Base-by-base conservation (phyloP, 768 basidiomycete genomes). In the Vararia minispora region DNA sequence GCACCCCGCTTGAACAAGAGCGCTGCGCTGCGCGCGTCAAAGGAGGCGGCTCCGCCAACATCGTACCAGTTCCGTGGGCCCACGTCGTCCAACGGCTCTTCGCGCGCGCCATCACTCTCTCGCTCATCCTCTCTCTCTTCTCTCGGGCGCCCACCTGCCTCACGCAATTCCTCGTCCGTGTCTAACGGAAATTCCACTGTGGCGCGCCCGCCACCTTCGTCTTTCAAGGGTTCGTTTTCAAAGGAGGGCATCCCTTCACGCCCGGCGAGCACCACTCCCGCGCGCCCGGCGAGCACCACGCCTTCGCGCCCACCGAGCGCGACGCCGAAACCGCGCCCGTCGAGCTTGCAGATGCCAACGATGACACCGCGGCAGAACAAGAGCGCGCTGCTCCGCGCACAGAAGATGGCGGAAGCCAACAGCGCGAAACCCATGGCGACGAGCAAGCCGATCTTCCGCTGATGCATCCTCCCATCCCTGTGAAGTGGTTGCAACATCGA, bases 361-460 rank as follows among this genome's bases (percentile, higher is more conserved):
- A 82, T 87, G 42, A 56, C 58, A 7, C 87, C 86, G 6, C 66
- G 81, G 38, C 71, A 65, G 44, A 90, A 90, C 57, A 76, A 69
- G 55, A 86, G 79, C 48, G 84, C 87, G 2, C 59, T 73, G 5
- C 55, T 89, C 38, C 67, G 85, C 17, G 72, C 66, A 9, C 79
- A 77, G 44, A 86, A 86, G 63, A 65, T 72, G 60, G 79, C 71
- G 42, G 65, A 31, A 14, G 44, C 40, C 11, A n/a, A n/a, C n/a
- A n/a, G n/a, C n/a, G n/a, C n/a, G n/a, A n/a, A n/a, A n/a, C n/a
- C n/a, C n/a, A n/a, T n/a, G n/a, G n/a, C n/a, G n/a, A n/a, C n/a
- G n/a, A n/a, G n/a, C n/a, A n/a, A n/a, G n/a, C n/a, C n/a, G n/a
- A n/a, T n/a, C n/a, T n/a, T n/a, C n/a, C n/a, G n/a, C n/a, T n/a